These are phyloP conservation scores for Lignosus rhinocerotis DNA, from an alignment of 1,284 basidiomycete species.

Conservation along the genomic window DNA sequence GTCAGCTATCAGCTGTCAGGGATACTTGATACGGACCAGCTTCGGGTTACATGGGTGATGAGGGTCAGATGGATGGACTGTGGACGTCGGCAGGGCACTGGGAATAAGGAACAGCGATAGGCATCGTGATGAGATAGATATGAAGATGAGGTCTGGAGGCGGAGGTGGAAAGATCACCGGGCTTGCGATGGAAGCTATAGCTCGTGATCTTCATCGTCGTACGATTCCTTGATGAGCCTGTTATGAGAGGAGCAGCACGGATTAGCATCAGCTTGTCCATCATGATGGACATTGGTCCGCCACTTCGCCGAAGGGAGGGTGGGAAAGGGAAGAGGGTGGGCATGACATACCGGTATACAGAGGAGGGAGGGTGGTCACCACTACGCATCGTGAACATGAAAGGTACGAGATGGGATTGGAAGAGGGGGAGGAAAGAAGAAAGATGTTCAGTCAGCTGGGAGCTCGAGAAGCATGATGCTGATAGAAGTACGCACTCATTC, in stretches of 20 bases:
- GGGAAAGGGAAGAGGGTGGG: neutral
- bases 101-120: no score
- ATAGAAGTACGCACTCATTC: slow-evolving; percentile 76
- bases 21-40: no score
- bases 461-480: neutral
- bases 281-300: neutral
- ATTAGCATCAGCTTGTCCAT: slow-evolving; percentile 16
- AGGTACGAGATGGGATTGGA: neutral
- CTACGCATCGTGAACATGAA: slow-evolving; percentile 40
- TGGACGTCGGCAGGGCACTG: no score
- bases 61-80: no score
- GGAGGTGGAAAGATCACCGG: slow-evolving; percentile 4
- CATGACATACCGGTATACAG: slow-evolving; percentile 72
- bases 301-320: neutral
- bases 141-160: no score
- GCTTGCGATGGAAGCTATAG: slow-evolving; percentile 39
- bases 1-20: no score
- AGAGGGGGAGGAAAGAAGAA: neutral
- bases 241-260: neutral
- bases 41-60: no score
- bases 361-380: slow-evolving; percentile 90
- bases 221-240: slow-evolving; percentile 86
- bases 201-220: slow-evolving; percentile 88
- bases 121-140: no score
- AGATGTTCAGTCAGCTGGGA: slow-evolving; percentile 5